phyloP scores from a whole-genome alignment of 169 alveolate species.

The Haemoproteus tartakovskyi region DNA sequence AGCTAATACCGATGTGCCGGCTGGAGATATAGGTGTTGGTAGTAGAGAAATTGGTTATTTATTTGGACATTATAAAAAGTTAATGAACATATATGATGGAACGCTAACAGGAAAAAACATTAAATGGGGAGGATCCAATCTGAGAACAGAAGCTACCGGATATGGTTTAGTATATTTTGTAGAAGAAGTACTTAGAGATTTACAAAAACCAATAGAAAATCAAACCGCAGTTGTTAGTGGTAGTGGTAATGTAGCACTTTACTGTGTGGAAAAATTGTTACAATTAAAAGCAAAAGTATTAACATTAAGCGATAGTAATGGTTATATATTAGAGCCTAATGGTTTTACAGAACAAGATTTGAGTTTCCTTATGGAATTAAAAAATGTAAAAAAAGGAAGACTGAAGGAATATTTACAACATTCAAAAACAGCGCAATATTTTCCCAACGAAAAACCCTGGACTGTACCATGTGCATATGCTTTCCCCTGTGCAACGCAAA shows the following conservation, averaged over 20 bases:
- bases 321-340: constrained; percentile 70
- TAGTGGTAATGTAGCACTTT: constrained; percentile 86
- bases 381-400: constrained; percentile 69
- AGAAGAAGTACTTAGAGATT: constrained; percentile 67
- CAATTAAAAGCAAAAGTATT: constrained; percentile 80
- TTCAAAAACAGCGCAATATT: constrained; percentile 68
- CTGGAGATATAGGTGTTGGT: constrained; percentile 89
- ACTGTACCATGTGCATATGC: constrained; percentile 75
- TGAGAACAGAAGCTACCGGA: constrained; percentile 88
- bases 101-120: constrained; percentile 83
- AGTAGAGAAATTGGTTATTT: constrained; percentile 85
- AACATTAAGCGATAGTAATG: constrained; percentile 81
- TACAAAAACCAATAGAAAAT: constrained; percentile 66
- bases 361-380: constrained; percentile 64
- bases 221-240: constrained; percentile 81
- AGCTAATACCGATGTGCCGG: constrained; percentile 84
- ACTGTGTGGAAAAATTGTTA: constrained; percentile 79
- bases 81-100: constrained; percentile 75
- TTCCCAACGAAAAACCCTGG: constrained; percentile 74
- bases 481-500: constrained; percentile 86
- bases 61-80: constrained; percentile 83
- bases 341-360: constrained; percentile 78
- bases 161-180: constrained; percentile 85
- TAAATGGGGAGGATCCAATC: constrained; percentile 83
- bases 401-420: constrained; percentile 67